A percentile compares a stretch with the other conserved stretches of the same genome.
These are phyloP conservation scores for Retiboletus flavoniger DNA, from an alignment of 1,284 basidiomycete genomes.

Conservation along the genomic window DNA sequence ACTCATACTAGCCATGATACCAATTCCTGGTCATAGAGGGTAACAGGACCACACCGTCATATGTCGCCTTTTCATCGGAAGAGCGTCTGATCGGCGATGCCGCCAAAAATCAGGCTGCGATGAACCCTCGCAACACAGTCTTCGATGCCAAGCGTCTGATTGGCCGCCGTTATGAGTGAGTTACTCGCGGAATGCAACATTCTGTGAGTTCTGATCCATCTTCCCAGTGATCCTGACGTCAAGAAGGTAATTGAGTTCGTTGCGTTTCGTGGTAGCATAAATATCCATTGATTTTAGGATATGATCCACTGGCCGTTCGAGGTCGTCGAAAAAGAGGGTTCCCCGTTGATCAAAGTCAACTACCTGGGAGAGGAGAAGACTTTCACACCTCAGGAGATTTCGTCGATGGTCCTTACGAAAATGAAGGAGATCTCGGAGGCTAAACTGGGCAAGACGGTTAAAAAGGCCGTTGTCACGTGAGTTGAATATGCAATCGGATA, in stretches of 20 bases:
- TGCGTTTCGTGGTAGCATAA: background rate
- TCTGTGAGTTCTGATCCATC: constrained; percentile 12
- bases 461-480: constrained; percentile 93
- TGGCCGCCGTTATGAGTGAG: constrained; percentile 91
- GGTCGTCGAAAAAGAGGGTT: constrained; percentile 90
- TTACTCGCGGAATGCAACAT: constrained; percentile 12
- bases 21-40: constrained; percentile 65
- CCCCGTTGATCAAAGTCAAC: constrained; percentile 94
- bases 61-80: constrained; percentile 96
- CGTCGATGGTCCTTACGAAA: constrained; percentile 97
- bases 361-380: constrained; percentile 93
- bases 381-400: constrained; percentile 97
- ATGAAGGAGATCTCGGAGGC: constrained; percentile 99
- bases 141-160: constrained; percentile 98
- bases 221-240: constrained; percentile 73
- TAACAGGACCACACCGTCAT: constrained; percentile 98
- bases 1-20: constrained; percentile 3
- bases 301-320: constrained; percentile 95
- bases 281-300: constrained; percentile 48
- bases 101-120: constrained; percentile 96
- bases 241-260: constrained; percentile 60
- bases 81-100: constrained; percentile 99
- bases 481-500: constrained; percentile 26
- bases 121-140: constrained; percentile 95
- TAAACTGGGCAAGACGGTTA: constrained; percentile 93